Base-by-base conservation (phyloP, 2,329 filamentous ascomycete species). In the Hirsutella rhossiliensis region DNA sequence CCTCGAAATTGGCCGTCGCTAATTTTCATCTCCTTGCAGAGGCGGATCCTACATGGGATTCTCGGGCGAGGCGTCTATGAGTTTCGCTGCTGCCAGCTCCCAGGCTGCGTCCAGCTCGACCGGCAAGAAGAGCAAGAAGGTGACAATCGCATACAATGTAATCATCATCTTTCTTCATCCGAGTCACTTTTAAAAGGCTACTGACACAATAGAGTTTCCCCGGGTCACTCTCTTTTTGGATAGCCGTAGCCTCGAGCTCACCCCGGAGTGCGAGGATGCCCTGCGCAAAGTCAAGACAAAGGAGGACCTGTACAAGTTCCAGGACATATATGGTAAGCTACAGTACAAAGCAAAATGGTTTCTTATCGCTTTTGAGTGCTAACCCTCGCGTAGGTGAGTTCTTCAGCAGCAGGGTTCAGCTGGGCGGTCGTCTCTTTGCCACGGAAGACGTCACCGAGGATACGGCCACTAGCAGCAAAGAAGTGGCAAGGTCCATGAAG, bases 71-170 rank as follows among this genome's bases (percentile, higher is more conserved):
- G 40, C 32, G 19, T 27, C 15, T 31, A 17, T 17, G 18, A 38
- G 37, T 38, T 31, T 42, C 39, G 39, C 13, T 18, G 8, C 20
- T 45, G 28, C 40, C 37, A 19, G 40, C 17, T 34, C 20, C 41
- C 19, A 31, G 27, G 19, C 20, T 9, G 40, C 28, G 28, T 11
- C 18, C 15, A 23, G 13, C 17, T 30, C 44, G 9, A 38, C 13
- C 23, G 23, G 18, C 8, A 38, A 39, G 23, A 45, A 17, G 15
- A 39, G 31, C 12, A 45, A 46, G 34, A 39, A 34, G 32, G 44
- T 43, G 12, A 46, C 44, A 13, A 46, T 46, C 30, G 40, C 44
- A 9, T 46, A 46, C 30, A 46, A 46, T 31, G 44, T 45, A 32
- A n/a, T 17, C 32, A 5, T 34, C 32, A 30, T 13, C 32, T 34